These are phyloP conservation scores for Platanus orientalis DNA, from an alignment of 164 flowering plant genomes.

Conservation along the genomic window DNA sequence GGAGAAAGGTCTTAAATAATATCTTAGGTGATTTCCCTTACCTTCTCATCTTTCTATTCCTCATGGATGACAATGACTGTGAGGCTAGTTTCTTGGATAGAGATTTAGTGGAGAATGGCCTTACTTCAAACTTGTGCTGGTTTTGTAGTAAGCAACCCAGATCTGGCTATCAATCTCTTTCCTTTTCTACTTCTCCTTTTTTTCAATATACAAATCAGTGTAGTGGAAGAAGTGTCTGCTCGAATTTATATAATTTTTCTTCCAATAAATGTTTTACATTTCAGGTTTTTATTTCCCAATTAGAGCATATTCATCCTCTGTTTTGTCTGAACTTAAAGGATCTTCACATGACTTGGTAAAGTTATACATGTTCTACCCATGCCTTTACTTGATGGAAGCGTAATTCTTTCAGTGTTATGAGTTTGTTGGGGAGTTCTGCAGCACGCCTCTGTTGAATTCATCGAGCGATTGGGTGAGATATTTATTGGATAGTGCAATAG, in stretches of 20 bases:
- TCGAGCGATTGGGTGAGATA: no score
- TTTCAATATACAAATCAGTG: no score
- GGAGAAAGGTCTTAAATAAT: no score
- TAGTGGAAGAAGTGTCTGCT: neutral
- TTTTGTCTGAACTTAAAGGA: slow-evolving; percentile 70
- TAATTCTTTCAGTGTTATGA: no score
- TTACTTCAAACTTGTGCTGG: slow-evolving; percentile 94
- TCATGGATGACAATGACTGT: slow-evolving; percentile 61
- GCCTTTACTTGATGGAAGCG: no score
- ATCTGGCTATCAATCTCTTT: no score
- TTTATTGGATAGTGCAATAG: no score
- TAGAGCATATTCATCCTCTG: slow-evolving; percentile 74
- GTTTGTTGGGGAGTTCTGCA: no score
- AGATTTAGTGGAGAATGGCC: slow-evolving; percentile 71
- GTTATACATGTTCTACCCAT: neutral
- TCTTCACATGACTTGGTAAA: slow-evolving; percentile 95
- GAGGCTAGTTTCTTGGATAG: slow-evolving; percentile 95
- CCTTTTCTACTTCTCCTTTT: neutral
- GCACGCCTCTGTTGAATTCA: no score
- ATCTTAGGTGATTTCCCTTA: no score
- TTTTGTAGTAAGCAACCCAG: slow-evolving; percentile 58
- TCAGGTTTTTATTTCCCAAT: slow-evolving; percentile 94
- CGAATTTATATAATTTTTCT: slow-evolving; percentile 1
- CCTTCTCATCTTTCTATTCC: no score
- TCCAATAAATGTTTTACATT: slow-evolving; percentile 19